Base-by-base conservation (phyloP, 139 green algal genomes). In the Chlorokybus atmophyticus region DNA sequence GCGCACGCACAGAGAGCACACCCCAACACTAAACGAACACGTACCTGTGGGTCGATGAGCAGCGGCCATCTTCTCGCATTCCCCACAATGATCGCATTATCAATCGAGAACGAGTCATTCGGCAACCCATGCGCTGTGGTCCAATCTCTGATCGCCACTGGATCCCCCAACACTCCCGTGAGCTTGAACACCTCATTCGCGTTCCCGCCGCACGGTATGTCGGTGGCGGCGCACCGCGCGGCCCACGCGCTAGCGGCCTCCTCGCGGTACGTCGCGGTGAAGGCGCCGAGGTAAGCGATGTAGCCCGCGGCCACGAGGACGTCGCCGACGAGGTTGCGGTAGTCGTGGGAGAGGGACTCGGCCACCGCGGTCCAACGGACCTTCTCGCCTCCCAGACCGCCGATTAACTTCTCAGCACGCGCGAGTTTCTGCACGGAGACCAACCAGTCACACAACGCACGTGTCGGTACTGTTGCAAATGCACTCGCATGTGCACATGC, bases 21-120 rank as follows among this genome's bases (percentile, higher is more conserved):
- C n/a, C n/a, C n/a, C n/a, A n/a, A n/a, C n/a, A n/a, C n/a, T n/a
- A n/a, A n/a, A n/a, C 74, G n/a, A n/a, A n/a, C n/a, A n/a, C n/a
- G n/a, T n/a, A n/a, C n/a, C n/a, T 90, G 81, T 2, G 83, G 83
- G 60, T 93, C 83, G 42, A 93, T 93, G 66, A 82, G 81, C 29
- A 93, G 64, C 24, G 83, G 83, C 83, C 83, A 93, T 0, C 83
- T 59, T 1, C 80, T 58, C 25, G 74, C 77, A 44, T 83, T 73
- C 58, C 71, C 73, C 57, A 93, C 73, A 0, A 82, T 77, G 48
- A 93, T 87, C 26, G 62, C 79, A 56, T 93, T 93, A 53, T 93
- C 83, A 19, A 80, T 85, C 25, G 69, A 83, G 53, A 90, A 85
- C 32, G 77, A 66, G 57, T 93, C 83, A 51, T 87, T 87, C 14